Evolutionary conservation across 352 stramenopile genomes (phyloP), one percentile per base, ranked within the genome.

Genomic region (Phytophthora kernoviae): DNA sequence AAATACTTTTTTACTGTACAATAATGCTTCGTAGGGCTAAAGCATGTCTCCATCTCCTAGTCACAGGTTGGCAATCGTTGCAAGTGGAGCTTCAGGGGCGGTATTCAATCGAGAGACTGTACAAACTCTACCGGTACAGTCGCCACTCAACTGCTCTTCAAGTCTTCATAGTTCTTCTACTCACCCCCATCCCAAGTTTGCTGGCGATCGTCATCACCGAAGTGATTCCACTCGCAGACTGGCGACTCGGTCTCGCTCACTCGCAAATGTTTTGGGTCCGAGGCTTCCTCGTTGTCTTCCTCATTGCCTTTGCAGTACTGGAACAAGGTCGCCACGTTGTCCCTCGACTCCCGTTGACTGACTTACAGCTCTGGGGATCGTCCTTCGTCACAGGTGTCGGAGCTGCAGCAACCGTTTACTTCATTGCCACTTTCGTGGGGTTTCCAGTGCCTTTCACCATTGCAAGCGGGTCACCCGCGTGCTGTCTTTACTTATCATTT

Each of bases 371-470:
- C 3, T 14, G 43, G 2, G 50, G 34, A 6, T 67, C 65, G 2
- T 58, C 50, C 18, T 10, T 72, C 11, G 7, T 70, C 7, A 51
- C 24, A 9, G 58, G 53, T 0, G 53, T 43, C 24, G 49, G 51
- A n/a, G 57, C 59, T 15, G 42, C 48, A 0, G 36, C 22, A 4
- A 44, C 45, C 18, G 44, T 44, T n/a, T 64, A 62, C 10, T 21
- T 32, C 5, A 22, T 73, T 4, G 49, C 65, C 4, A 36, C 18
- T 1, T 30, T 24, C 22, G 49, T 75, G 17, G 70, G 57, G 5
- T 78, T 66, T 21, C 65, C 70, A 12, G 15, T 78, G 2, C 70
- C 70, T 20, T 75, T 78, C 43, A 58, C 62, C 1, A 59, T 75
- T 20, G 58, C 46, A 12, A 62, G 36, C 44, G 54, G 37, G 4